Conservation (phyloP, 805 yeast genomes). For the Teunomyces pallodes region DNA sequence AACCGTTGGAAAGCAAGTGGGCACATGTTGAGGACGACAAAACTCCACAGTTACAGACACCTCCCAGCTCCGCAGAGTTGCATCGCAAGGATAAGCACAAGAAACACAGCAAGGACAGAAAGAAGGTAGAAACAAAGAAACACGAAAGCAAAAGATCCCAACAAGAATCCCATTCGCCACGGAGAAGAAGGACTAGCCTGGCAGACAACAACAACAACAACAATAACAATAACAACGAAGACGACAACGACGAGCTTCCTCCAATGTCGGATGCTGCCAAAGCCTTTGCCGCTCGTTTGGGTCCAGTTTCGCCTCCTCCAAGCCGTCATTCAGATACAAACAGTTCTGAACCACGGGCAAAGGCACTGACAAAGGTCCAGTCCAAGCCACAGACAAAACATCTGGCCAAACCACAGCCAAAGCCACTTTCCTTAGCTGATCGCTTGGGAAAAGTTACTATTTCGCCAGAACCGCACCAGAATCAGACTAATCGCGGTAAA, state of each 20-base stretch:
- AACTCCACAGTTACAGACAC: slow-evolving; percentile 2
- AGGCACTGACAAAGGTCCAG: neutral
- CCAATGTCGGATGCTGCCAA: slow-evolving; percentile 33
- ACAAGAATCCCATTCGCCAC: no score
- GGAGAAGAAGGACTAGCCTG: no score
- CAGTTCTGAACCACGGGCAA: neutral
- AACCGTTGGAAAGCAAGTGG: slow-evolving; percentile 29
- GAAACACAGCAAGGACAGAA: neutral
- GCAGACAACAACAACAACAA: neutral
- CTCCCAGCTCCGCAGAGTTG: neutral
- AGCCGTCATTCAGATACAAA: neutral
- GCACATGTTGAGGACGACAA: slow-evolving; percentile 18
- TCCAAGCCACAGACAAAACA: no score
- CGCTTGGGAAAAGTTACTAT: neutral
- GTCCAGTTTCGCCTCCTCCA: neutral
- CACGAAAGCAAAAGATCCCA: neutral
- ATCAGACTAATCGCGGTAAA: neutral
- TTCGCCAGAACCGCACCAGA: neutral
- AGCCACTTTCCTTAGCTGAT: neutral
- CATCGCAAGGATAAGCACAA: neutral
- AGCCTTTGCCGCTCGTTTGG: slow-evolving; percentile 28
- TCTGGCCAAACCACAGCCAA: neutral
- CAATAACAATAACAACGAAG: neutral
- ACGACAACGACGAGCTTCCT: slow-evolving; percentile 13
- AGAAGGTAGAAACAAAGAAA: neutral